Evolutionary conservation across 2,329 filamentous ascomycete genomes (phyloP).

Genomic region (Fusarium marasasianum): DNA sequence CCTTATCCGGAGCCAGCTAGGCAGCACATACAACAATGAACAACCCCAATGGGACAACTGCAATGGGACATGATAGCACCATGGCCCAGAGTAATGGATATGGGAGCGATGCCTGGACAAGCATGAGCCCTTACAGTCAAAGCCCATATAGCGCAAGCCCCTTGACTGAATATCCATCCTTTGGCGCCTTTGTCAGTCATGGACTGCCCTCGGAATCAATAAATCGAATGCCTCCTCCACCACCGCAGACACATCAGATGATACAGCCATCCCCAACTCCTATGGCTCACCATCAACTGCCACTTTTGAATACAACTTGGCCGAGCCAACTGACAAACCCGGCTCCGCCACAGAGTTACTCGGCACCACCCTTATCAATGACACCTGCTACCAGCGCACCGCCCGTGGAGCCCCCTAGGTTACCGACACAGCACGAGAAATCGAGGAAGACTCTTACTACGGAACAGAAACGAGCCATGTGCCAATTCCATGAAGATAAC

Average conservation of each 20-base stretch:
- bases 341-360: conserved; percentile 61
- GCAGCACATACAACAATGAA: conserved; percentile 44
- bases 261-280: conserved; percentile 48
- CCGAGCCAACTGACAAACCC: conserved; percentile 84
- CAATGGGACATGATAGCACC: conserved; percentile 45
- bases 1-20: conserved; percentile 33
- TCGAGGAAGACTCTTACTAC: conserved; percentile 90
- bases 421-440: conserved; percentile 60
- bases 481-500: conserved; percentile 89
- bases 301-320: conserved; percentile 79
- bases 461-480: conserved; percentile 91
- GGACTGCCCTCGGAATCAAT: conserved; percentile 62
- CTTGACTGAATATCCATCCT: conserved; percentile 73
- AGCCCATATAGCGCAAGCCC: conserved; percentile 61
- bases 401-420: conserved; percentile 43
- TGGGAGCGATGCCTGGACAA: conserved; percentile 62
- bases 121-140: conserved; percentile 70
- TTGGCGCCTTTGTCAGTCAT: conserved; percentile 63
- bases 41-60: conserved; percentile 45
- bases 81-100: conserved; percentile 47
- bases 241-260: conserved; percentile 50
- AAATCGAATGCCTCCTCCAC: conserved; percentile 65
- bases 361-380: conserved; percentile 67
- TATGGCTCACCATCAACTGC: conserved; percentile 68
- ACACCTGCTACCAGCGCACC: conserved; percentile 66